A percentile compares a stretch with the other conserved stretches of the same genome.
These are phyloP conservation scores for Marasmius tenuissimus DNA, from an alignment of 1,284 basidiomycete genomes.

Conservation along the genomic window DNA sequence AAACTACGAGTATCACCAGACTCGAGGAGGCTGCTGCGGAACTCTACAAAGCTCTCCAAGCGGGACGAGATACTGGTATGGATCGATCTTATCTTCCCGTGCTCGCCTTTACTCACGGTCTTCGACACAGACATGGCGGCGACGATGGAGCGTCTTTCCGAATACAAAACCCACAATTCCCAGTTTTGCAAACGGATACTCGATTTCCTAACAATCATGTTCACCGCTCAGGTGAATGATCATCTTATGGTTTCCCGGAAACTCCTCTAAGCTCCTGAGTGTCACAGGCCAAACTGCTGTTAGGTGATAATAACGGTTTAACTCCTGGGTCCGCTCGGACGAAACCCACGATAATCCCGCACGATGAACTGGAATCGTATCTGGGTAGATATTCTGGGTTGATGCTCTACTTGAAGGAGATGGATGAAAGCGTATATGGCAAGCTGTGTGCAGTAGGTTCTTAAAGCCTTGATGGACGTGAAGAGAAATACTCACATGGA, in stretches of 20 bases:
- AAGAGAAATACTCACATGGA: background rate
- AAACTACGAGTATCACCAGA: slow-evolving; percentile 69
- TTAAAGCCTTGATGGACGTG: background rate
- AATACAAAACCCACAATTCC: slow-evolving; percentile 84
- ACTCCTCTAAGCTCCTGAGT: background rate
- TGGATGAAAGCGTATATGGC: slow-evolving; percentile 84
- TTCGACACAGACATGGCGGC: slow-evolving; percentile 81
- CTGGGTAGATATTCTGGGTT: slow-evolving; percentile 89
- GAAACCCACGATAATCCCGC: slow-evolving; percentile 55
- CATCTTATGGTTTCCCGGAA: background rate
- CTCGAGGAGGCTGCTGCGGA: slow-evolving; percentile 85
- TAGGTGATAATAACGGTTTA: slow-evolving; percentile 61
- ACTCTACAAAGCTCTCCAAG: slow-evolving; percentile 94
- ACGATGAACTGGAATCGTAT: slow-evolving; percentile 76
- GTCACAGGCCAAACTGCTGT: slow-evolving; percentile 60
- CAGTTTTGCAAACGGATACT: slow-evolving; percentile 92
- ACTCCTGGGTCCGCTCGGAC: slow-evolving; percentile 34
- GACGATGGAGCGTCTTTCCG: slow-evolving; percentile 87
- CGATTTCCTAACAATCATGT: slow-evolving; percentile 89
- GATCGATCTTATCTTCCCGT: slow-evolving; percentile 3
- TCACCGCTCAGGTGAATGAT: slow-evolving; percentile 72
- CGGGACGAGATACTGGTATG: slow-evolving; percentile 83
- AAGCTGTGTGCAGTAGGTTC: slow-evolving; percentile 81
- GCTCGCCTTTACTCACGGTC: slow-evolving; percentile 3
- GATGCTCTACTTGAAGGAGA: slow-evolving; percentile 93